Base-by-base conservation (phyloP, 495 filamentous ascomycete species). In the Patellaria atrata region DNA sequence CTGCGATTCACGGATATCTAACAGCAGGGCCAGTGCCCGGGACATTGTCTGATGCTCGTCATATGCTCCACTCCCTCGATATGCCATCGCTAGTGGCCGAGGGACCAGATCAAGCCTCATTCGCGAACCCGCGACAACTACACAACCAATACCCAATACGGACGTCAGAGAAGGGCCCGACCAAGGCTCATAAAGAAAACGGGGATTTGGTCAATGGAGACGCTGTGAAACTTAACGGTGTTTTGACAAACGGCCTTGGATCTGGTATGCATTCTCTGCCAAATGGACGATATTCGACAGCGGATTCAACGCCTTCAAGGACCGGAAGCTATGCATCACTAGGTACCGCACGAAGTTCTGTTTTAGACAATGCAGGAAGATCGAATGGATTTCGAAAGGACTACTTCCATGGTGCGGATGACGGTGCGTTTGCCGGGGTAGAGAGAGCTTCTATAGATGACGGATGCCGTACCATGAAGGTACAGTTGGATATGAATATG, bases 11-110 rank as follows among this genome's bases (percentile, higher is more conserved):
- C 28, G 28, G 28, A 31, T 16, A 14, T n/a, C 10, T 14, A 14
- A 31, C 28, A n/a, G 28, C 28, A 14, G 2, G 28, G 28, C 26
- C 26, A 14, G 26, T 27, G n/a, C n/a, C n/a, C n/a, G n/a, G n/a
- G n/a, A n/a, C n/a, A n/a, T n/a, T n/a, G 13, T 22, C 28, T 19
- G 22, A 45, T 37, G 39, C 27, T 39, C 27, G 22, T 25, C 41
- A 36, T 18, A 46, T 35, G 16, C 28, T 36, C 18, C 17, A 36
- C 20, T 43, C 24, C 23, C 33, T 37, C 33, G 40, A 43, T 17
- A 52, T 52, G 49, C 49, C 49, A 38, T 45, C 49, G 24, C 30
- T 52, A 21, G 36, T 38, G 41, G 37, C 38, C 31, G 49, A 48
- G 37, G 34, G 38, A 33, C 29, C 22, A 28, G 42, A 38, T 35